phyloP scores from a whole-genome alignment of 2,329 filamentous ascomycete genomes.

The Fusarium pseudograminearum region DNA sequence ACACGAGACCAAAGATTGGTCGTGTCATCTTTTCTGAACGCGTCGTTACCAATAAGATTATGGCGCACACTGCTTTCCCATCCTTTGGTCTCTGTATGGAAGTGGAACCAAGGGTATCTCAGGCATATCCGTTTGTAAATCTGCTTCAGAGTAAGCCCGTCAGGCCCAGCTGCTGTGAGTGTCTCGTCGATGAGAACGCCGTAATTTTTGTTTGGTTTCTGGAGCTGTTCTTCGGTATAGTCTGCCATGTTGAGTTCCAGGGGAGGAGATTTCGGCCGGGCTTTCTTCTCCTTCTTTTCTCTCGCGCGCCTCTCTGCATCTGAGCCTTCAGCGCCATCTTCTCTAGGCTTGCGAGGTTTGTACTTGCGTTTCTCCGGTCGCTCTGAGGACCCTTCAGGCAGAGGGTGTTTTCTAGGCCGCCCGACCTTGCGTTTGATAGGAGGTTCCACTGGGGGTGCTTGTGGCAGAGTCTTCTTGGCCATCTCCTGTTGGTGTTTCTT shows the following conservation, averaged over 20 bases:
- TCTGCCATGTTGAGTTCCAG: constrained; percentile 66
- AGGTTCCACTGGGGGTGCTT: constrained; percentile 61
- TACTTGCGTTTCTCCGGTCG: constrained; percentile 74
- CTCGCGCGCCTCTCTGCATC: constrained; percentile 67
- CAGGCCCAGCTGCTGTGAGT: constrained; percentile 64
- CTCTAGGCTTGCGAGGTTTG: constrained; percentile 70
- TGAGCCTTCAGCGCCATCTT: constrained; percentile 67
- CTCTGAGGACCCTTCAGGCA: constrained; percentile 66
- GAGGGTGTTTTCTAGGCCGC: constrained; percentile 72
- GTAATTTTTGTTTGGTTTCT: constrained; percentile 73
- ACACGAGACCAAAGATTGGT: constrained; percentile 69
- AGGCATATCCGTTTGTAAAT: constrained; percentile 72
- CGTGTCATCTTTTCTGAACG: constrained; percentile 69
- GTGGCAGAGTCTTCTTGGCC: constrained; percentile 64
- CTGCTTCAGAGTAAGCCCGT: constrained; percentile 69
- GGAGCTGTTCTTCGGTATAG: constrained; percentile 68
- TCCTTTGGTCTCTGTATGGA: constrained; percentile 71
- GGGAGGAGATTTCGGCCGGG: constrained; percentile 69
- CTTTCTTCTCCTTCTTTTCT: constrained; percentile 71
- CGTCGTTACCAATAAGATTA: constrained; percentile 71
- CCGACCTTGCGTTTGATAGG: constrained; percentile 74
- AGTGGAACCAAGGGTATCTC: constrained; percentile 70
- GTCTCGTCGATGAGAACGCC: constrained; percentile 71
- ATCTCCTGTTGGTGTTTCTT: constrained; percentile 66
- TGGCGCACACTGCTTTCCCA: constrained; percentile 75